Base-by-base conservation (phyloP, 257 asterid species). In the Capsicum baccatum region DNA sequence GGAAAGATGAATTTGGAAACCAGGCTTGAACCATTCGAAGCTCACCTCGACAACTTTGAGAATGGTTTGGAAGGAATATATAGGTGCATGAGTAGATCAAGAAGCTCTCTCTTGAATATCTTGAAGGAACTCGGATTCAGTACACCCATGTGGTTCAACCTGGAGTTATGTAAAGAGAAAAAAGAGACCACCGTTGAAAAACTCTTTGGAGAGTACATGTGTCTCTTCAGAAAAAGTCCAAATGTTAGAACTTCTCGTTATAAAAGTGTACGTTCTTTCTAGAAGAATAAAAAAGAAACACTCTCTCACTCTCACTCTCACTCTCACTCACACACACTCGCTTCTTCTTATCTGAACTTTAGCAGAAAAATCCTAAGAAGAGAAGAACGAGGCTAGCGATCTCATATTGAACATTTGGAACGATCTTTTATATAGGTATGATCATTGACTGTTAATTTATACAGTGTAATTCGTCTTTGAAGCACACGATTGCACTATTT, bases 21-120 rank as follows among this genome's bases (percentile, higher is more conserved):
- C 0, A 78, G 64, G 26, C 5, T 81, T 0, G 84, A 81, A 35
- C 11, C 50, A 6, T 81, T 81, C 3, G 84, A 81, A 10, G 63
- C 12, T 63, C 78, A 63, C 7, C 84, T 81, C 3, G 76, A 81
- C 8, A 52, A 59, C 19, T 67, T 81, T 5, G 84, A 81, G 52
- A 62, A 62, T 74, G 81, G 81, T 0, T 74, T 74, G 7, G 81
- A 74, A 3, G 81, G 81, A 21, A 74, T 74, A 74, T 74, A 74
- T 50, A 12, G 81, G 37, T 74, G 81, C 81, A 74, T 74, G 81
- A 74, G 81, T 74, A 50, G 81, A 74, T 74, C 81, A 12, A 50
- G 81, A 15, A 74, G 81, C 19, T 74, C 81, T 21, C 19, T 74
- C 6, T 21, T 74, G 21, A 74, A 74, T 21, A 74, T 74, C 16